Percentiles rank a stretch among this genome's conserved stretches.
Evolutionary conservation across 768 basidiomycete species (phyloP).

Genomic region (Hericium alpestre): DNA sequence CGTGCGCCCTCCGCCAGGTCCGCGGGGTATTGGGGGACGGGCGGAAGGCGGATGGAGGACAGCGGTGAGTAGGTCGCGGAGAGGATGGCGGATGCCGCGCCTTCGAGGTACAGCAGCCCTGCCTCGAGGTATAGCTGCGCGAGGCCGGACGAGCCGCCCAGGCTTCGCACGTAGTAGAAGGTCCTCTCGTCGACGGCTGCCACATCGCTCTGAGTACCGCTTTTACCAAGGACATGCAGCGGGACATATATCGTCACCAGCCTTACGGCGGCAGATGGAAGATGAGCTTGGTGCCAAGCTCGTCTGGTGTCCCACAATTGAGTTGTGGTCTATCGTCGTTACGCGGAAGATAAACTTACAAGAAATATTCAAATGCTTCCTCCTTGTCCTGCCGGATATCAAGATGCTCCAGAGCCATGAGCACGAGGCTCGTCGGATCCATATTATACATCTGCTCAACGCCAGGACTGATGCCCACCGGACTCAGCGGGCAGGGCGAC

Average conservation of each 20-base stretch:
- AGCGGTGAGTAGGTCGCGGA: constrained; percentile 67
- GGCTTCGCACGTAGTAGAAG: constrained; percentile 51
- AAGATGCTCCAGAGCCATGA: constrained; percentile 58
- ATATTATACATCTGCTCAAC: constrained; percentile 63
- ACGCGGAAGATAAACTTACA: constrained; percentile 35
- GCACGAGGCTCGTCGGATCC: constrained; percentile 73
- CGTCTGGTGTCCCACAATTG: constrained; percentile 34
- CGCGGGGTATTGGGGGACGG: constrained; percentile 5
- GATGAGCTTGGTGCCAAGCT: constrained; percentile 70
- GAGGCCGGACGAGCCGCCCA: constrained; percentile 58
- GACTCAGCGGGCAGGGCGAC: constrained; percentile 39
- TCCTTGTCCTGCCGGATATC: constrained; percentile 70
- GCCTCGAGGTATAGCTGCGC: constrained; percentile 72
- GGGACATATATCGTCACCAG: constrained; percentile 68
- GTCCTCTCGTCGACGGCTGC: constrained; percentile 38
- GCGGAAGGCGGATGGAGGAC: constrained; percentile 66
- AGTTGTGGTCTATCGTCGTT: not conserved
- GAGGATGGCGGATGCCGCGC: constrained; percentile 60
- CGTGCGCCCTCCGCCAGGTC: constrained; percentile 27
- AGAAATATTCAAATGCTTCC: constrained; percentile 72
- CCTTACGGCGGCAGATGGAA: constrained; percentile 68
- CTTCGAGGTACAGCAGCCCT: constrained; percentile 73
- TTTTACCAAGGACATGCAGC: constrained; percentile 27
- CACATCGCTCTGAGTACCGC: constrained; percentile 17
- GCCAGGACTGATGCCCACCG: constrained; percentile 44